Evolutionary conservation across 1,284 basidiomycete genomes (phyloP).

Genomic region (Gomphus bonarii): DNA sequence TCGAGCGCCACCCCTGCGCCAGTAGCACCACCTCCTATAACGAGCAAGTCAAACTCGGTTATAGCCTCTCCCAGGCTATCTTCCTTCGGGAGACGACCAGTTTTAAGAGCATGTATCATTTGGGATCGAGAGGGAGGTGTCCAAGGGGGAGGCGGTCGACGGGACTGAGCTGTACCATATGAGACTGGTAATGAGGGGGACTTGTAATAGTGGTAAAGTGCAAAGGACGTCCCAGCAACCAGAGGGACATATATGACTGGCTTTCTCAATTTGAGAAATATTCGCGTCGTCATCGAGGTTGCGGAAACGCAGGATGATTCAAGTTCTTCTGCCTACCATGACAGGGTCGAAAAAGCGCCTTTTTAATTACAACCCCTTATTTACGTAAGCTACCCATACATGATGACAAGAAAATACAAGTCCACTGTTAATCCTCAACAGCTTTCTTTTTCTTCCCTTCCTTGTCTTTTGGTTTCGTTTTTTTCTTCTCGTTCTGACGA

Average conservation of each 20-base stretch:
- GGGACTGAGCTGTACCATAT: slow-evolving; percentile 39
- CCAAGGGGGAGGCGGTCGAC: slow-evolving; percentile 65
- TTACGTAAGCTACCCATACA: not conserved
- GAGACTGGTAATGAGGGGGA: slow-evolving; percentile 44
- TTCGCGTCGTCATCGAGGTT: slow-evolving; percentile 2
- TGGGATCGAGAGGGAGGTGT: slow-evolving; percentile 56
- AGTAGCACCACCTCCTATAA: slow-evolving; percentile 90
- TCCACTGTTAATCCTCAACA: not conserved
- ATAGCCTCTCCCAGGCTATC: slow-evolving; percentile 13
- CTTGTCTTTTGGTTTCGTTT: slow-evolving; percentile 16
- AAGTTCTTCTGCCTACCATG: not conserved
- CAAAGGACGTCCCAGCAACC: slow-evolving; percentile 6
- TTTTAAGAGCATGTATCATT: slow-evolving; percentile 45
- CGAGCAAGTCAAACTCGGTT: slow-evolving; percentile 68
- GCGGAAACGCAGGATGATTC: not conserved
- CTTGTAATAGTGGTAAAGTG: slow-evolving; percentile 51
- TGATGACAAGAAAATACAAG: not conserved
- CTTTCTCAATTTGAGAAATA: not conserved
- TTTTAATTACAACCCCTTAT: not conserved
- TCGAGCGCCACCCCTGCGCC: slow-evolving; percentile 93
- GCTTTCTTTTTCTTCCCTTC: slow-evolving; percentile 23
- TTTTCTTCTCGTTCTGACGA: slow-evolving; percentile 11
- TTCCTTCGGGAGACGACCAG: not conserved
- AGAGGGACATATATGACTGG: slow-evolving; percentile 9
- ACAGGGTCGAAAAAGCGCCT: not conserved